phyloP scores from a whole-genome alignment of 768 basidiomycete genomes.

The Cubamyces lactineus region DNA sequence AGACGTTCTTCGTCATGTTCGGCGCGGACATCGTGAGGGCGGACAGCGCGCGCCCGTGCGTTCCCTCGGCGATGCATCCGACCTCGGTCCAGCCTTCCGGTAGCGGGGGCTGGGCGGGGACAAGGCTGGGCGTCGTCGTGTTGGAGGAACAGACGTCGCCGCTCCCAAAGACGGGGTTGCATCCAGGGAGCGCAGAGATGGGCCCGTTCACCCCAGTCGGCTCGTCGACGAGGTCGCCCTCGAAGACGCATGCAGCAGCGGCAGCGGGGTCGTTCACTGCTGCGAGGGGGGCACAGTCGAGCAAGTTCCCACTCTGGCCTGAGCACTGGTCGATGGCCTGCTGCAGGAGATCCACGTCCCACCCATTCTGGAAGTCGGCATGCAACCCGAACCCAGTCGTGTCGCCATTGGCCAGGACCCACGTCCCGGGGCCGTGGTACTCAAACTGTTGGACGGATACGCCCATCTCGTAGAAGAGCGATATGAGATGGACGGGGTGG shows the following conservation, averaged over 20 bases:
- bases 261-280: constrained; percentile 26
- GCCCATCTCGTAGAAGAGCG: constrained; percentile 33
- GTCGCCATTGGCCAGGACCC: constrained; percentile 31
- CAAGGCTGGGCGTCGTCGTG: constrained; percentile 19
- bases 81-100: constrained; percentile 26
- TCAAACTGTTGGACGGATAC: constrained; percentile 20
- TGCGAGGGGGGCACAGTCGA: constrained; percentile 28
- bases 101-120: constrained; percentile 20
- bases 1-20: constrained; percentile 30
- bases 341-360: constrained; percentile 29
- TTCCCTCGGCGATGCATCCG: constrained; percentile 32
- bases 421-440: constrained; percentile 28
- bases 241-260: constrained; percentile 27
- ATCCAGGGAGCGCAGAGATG: constrained; percentile 29
- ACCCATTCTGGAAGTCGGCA: constrained; percentile 32
- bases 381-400: constrained; percentile 30
- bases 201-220: constrained; percentile 18
- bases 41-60: constrained; percentile 30
- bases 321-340: constrained; percentile 31
- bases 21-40: constrained; percentile 22
- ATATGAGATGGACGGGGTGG: constrained; percentile 32
- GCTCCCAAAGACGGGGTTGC: constrained; percentile 29
- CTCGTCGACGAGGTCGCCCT: constrained; percentile 26
- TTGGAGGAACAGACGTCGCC: background rate
- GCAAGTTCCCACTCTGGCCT: constrained; percentile 30